Evolutionary conservation across 2,329 filamentous ascomycete species (phyloP).

Genomic region (Monilinia fructicola): DNA sequence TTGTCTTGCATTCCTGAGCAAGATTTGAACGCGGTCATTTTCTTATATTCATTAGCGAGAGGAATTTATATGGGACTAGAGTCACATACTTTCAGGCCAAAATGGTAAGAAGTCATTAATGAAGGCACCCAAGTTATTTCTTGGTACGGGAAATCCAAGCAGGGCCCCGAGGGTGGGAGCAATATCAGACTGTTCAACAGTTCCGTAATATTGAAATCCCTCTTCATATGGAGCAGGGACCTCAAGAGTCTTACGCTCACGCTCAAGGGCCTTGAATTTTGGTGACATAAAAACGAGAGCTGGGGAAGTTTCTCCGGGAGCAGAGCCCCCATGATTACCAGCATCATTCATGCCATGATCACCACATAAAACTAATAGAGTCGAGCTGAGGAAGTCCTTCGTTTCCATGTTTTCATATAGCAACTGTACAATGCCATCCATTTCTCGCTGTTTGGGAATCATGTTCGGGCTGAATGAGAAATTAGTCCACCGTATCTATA

Average conservation of each 20-base stretch:
- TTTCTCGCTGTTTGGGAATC: slow-evolving; percentile 88
- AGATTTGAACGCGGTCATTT: slow-evolving; percentile 62
- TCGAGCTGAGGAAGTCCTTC: slow-evolving; percentile 68
- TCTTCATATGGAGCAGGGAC: slow-evolving; percentile 60
- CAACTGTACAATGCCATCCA: slow-evolving; percentile 77
- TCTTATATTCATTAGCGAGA: slow-evolving; percentile 36
- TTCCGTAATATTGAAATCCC: slow-evolving; percentile 80
- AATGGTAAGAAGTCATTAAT: slow-evolving; percentile 76
- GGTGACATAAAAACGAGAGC: slow-evolving; percentile 90
- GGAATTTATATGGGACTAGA: neutral
- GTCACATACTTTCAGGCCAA: slow-evolving; percentile 62
- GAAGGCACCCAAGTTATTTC: slow-evolving; percentile 86
- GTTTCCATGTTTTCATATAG: slow-evolving; percentile 76
- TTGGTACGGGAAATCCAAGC: slow-evolving; percentile 81
- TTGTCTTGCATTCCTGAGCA: slow-evolving; percentile 77
- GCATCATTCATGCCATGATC: slow-evolving; percentile 99
- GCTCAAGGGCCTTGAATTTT: slow-evolving; percentile 72
- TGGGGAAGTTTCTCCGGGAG: slow-evolving; percentile 88
- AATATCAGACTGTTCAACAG: slow-evolving; percentile 91
- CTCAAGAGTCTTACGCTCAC: slow-evolving; percentile 47
- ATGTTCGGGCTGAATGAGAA: slow-evolving; percentile 68
- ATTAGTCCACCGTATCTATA: slow-evolving; percentile 27
- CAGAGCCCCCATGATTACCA: slow-evolving; percentile 93
- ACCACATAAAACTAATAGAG: slow-evolving; percentile 81
- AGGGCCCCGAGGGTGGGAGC: slow-evolving; percentile 85